Evolutionary conservation across 1,284 basidiomycete species (phyloP), one percentile per base, ranked within the genome.

Genomic region (Cutaneotrichosporon daszewskae): DNA sequence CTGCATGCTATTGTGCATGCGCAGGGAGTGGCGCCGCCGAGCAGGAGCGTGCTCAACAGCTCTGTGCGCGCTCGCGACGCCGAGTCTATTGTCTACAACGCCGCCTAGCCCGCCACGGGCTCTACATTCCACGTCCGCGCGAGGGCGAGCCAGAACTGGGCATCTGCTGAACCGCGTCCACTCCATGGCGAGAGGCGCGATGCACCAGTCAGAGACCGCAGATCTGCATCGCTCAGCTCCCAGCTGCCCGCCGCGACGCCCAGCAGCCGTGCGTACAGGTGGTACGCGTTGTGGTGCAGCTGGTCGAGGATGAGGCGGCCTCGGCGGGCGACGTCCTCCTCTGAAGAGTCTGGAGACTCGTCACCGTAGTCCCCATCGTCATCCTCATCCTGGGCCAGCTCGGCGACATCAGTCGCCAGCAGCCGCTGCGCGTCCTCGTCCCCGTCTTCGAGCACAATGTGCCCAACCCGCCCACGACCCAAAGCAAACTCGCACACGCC

Each of bases 401-500:
- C 43, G 4, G 42, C 47, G 31, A 52, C 43, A 12, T 56, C 49
- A 13, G 43, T 45, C 6, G 32, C 44, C 5, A 45, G 53, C 11
- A 63, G 43, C 4, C 55, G 43, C 14, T 53, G 40, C 11, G 59
- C 59, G 39, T 65, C 61, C 36, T 61, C 62, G 26, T 64, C 64
- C 0, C 57, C 57, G 16, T 64, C 59, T 5, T 51, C 53, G 9
- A 66, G 47, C 12, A 40, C 37, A 6, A 62, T 38, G 6, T 43
- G 42, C 3, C 54, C 54, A 2, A 57, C 49, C 5, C 34, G 20
- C 4, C 63, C 65, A 9, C 57, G 43, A 4, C 64, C 66, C 1
- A 65, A 43, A 2, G 66, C 66, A 40, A 62, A 69, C 45, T 63
- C 64, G 52, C 66, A 69, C 24, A 69, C 63, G 12, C 66, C 66